Base-by-base conservation (phyloP, 495 filamentous ascomycete species). In the Aspergillus nidulans region DNA sequence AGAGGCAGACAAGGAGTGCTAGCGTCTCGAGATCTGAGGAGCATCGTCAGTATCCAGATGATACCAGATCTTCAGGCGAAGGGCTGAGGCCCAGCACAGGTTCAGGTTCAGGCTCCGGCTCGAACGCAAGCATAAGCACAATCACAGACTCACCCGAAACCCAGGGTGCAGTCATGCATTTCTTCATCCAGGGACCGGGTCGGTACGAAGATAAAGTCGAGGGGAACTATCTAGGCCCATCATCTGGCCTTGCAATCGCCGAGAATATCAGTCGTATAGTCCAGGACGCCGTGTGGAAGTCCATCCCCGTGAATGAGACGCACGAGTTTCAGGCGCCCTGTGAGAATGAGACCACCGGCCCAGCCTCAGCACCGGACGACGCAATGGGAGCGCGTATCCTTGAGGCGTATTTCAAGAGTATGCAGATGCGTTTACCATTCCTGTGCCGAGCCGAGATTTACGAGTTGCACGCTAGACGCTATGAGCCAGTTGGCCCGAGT, bases 341-440 rank as follows among this genome's bases (percentile, higher is more conserved):
- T 30, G 53, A 59, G 38, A 53, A 53, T 6, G 63, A 61, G 40
- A 49, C 67, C 41, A 21, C 19, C 6, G 55, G 34, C 6, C 19
- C 58, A 44, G 69, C 64, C 7, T 55, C 61, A 1, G 67, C 67
- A 3, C 74, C 74, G 39, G 63, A 67, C 39, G 69, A 74, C 30
- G 61, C 57, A 20, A 65, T 60, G 12, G 72, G 72, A 1, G 47
- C 57, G 3, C 32, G 60, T 9, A 64, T 77, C 23, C 34, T 75
- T 13, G 63, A 71, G 51, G 68, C 70, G 5, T 77, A 73, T 55
- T 72, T 74, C 25, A 67, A 61, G 5, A 63, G 67, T 52, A 61
- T 71, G 50, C 71, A 75, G 36, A 40, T 63, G 15, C 62, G 69
- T 7, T 66, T 74, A 38, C 71, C 74, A 0, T 77, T 77, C 47